A percentile compares a stretch with the other conserved stretches of the same genome.
These are phyloP conservation scores for Phalaenopsis aphrodite DNA, from an alignment of 106 monocot genomes.

Conservation along the genomic window DNA sequence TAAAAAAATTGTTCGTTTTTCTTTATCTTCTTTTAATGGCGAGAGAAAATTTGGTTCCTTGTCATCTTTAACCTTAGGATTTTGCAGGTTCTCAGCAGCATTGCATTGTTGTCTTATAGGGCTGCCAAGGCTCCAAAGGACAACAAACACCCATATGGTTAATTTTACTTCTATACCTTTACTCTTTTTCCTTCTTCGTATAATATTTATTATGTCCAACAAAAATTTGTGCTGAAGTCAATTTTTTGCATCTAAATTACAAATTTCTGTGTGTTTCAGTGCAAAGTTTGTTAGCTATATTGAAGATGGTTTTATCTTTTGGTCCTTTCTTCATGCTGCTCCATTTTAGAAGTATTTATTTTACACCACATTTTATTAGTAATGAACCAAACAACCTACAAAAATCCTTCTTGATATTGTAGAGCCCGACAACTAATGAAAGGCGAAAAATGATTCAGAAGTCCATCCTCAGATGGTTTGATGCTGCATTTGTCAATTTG, in stretches of 20 bases:
- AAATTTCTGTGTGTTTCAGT: background rate
- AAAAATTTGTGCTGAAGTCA: background rate
- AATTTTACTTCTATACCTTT: conserved; percentile 9
- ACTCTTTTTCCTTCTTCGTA: background rate
- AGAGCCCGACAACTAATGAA: background rate
- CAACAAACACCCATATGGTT: conserved; percentile 61
- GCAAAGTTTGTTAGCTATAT: background rate
- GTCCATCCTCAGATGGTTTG: background rate
- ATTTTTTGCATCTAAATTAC: background rate
- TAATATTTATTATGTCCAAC: background rate
- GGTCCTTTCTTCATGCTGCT: background rate
- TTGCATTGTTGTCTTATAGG: conserved; percentile 41
- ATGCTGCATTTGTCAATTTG: background rate
- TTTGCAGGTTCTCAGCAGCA: conserved; percentile 51
- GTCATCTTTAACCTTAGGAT: background rate
- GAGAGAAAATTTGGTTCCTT: background rate
- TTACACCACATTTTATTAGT: background rate
- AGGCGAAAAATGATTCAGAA: background rate
- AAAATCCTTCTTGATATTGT: background rate
- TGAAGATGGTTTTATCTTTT: background rate
- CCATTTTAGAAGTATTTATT: background rate
- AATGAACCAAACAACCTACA: background rate
- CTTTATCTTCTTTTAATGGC: background rate
- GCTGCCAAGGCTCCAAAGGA: conserved; percentile 63
- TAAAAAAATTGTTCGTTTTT: background rate